Conservation (phyloP, 495 filamentous ascomycete species). For the Aspergillus cristatus region DNA sequence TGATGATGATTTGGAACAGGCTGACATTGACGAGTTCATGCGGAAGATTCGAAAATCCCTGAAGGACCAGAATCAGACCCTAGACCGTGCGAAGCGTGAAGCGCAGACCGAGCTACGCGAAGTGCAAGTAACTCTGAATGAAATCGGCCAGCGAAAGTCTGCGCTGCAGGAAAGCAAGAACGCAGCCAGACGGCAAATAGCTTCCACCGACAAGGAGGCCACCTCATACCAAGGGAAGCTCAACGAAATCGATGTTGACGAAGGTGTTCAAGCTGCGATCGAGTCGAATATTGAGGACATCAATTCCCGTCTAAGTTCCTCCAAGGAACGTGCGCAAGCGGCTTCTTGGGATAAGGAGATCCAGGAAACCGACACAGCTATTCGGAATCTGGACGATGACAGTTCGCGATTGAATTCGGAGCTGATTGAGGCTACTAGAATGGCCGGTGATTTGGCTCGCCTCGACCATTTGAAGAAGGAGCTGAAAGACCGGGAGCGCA, state of each 20-base stretch:
- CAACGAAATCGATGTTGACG: conserved; percentile 65
- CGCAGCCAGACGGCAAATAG: conserved; percentile 57
- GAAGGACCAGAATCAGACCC: conserved; percentile 63
- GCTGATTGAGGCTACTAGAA: conserved; percentile 66
- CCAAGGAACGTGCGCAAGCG: conserved; percentile 49
- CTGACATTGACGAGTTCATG: conserved; percentile 66
- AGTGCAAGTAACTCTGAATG: conserved; percentile 55
- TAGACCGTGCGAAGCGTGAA: conserved; percentile 65
- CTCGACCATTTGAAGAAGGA: conserved; percentile 73
- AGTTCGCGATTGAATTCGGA: conserved; percentile 61
- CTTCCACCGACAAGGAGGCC: conserved; percentile 58
- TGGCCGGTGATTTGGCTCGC: conserved; percentile 68
- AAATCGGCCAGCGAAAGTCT: conserved; percentile 59
- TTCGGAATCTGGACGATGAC: conserved; percentile 59
- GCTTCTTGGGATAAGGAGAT: conserved; percentile 62
- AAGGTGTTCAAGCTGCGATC: conserved; percentile 67
- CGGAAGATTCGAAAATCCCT: conserved; percentile 62
- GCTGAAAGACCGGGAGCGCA: conserved; percentile 56
- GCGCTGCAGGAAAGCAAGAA: conserved; percentile 62
- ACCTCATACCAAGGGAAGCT: conserved; percentile 53
- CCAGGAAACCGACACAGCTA: conserved; percentile 47
- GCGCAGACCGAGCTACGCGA: conserved; percentile 60
- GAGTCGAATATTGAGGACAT: conserved; percentile 64
- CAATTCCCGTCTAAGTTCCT: conserved; percentile 48
- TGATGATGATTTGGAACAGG: conserved; percentile 67